phyloP scores from a whole-genome alignment of 371 early-diverging fungal genomes.

The Sporodiniella umbellata region DNA sequence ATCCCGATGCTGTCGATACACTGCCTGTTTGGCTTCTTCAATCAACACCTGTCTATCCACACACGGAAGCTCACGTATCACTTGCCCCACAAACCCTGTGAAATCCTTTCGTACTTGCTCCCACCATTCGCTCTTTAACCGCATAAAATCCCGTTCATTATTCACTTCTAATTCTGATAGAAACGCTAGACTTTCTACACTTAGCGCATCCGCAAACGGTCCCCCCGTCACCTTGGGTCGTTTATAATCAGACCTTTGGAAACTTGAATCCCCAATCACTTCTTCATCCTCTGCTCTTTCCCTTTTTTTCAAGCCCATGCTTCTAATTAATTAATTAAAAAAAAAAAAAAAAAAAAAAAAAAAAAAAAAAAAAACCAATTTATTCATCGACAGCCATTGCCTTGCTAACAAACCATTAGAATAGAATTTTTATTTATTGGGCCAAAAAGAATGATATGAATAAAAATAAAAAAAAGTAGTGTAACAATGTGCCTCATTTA shows the following conservation, averaged over 20 bases:
- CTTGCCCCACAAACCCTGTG: constrained; percentile 45
- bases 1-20: constrained; percentile 57
- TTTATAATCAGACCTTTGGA: too few species aligned
- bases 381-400: too few species aligned
- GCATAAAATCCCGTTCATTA: constrained; percentile 55
- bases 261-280: too few species aligned
- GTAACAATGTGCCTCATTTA: constrained; percentile 16
- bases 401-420: too few species aligned
- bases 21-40: constrained; percentile 45
- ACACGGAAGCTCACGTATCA: constrained; percentile 39
- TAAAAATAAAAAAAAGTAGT: not conserved
- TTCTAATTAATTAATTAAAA: too few species aligned
- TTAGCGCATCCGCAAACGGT: constrained; percentile 52
- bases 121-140: constrained; percentile 33
- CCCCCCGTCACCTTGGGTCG: constrained; percentile 46
- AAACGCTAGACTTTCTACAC: constrained; percentile 48
- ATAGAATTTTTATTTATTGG: too few species aligned
- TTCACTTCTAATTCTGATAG: constrained; percentile 46
- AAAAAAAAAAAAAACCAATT: too few species aligned
- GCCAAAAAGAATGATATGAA: too few species aligned
- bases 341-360: too few species aligned
- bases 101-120: constrained; percentile 41
- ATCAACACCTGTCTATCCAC: constrained; percentile 44
- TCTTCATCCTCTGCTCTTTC: not conserved
- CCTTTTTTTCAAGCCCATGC: not conserved